Base-by-base conservation (phyloP, 306 rosid species). In the Pueraria montana region DNA sequence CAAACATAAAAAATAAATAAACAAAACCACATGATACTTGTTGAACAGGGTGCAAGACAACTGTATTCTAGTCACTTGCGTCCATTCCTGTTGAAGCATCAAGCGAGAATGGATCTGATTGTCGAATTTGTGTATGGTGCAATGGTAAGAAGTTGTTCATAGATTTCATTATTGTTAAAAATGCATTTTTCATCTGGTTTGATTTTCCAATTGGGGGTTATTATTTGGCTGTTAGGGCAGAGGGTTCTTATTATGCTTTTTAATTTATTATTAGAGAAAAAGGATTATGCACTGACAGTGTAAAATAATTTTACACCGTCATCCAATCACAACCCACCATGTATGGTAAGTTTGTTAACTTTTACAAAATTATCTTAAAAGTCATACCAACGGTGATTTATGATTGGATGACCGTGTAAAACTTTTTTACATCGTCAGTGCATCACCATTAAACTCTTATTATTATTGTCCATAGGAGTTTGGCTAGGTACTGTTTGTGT, bases 41-140 rank as follows among this genome's bases (percentile, higher is more conserved):
- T 77, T 52, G 62, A 72, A 74, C 87, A 90, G 91, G 93, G 93
- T 52, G 91, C 91, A 23, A 80, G 12, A 24, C 82, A 83, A 73
- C 61, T 88, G 81, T 90, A 88, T 78, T 80, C 43, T 74, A 87
- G 45, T 77, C 85, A 82, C 79, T 30, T 90, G 86, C 87, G 91
- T 62, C 93, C 93, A 8, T 85, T 90, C 74, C 78, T 90, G 20
- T 78, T 65, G 75, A 88, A 77, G 86, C 93, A 86, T 85, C 91
- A 88, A 77, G 91, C 74, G 32, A 86, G 81, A 80, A 59, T 90
- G 74, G 91, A 90, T 86, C 87, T 70, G 61, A 55, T 74, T 63
- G 65, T 83, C 42, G 87, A 84, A 32, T 73, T 72, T 52, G 14
- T 82, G 17, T 86, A 88, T 50, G 74, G 87, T 26, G 85, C 83